A percentile compares a stretch with the other conserved stretches of the same genome.
Conservation (phyloP, 139 green algal genomes). For the Chlamydomonas eustigma region DNA sequence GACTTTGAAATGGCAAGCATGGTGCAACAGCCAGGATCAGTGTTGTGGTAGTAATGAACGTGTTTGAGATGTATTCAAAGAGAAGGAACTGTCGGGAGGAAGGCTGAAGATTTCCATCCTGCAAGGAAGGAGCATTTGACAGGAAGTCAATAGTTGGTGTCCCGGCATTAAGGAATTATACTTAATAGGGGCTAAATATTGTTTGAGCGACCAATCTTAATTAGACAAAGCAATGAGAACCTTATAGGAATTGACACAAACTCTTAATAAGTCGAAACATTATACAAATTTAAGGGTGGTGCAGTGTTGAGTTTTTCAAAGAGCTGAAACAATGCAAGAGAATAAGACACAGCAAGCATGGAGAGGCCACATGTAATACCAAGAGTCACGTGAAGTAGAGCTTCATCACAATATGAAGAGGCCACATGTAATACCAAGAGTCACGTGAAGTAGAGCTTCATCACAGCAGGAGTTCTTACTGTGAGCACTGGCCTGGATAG, state of each 20-base stretch:
- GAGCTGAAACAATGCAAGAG: too few relatives aligned
- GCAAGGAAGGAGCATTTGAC: not conserved
- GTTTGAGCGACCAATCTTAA: slow-evolving; percentile 1
- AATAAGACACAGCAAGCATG: too few relatives aligned
- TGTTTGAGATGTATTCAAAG: not conserved
- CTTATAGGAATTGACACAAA: not conserved
- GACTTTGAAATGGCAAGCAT: not conserved
- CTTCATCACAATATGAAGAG: too few relatives aligned
- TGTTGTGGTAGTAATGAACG: not conserved
- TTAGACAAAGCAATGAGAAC: not conserved
- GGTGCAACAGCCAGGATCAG: not conserved
- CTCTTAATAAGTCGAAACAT: slow-evolving; percentile 1
- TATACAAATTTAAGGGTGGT: not conserved
- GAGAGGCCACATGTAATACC: not conserved
- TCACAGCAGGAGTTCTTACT: not conserved
- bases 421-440: not conserved
- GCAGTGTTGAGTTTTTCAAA: too few relatives aligned
- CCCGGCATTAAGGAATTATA: too few relatives aligned
- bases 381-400: not conserved
- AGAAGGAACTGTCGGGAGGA: not conserved
- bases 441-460: not conserved
- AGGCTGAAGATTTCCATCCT: not conserved
- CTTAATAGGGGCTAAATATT: too few relatives aligned
- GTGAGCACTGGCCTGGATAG: not conserved
- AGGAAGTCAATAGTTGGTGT: not conserved